Percentiles rank a stretch among this genome's conserved stretches.
These are phyloP conservation scores for Mortierella sp. DNA, from an alignment of 371 early-diverging fungal species.

Conservation along the genomic window DNA sequence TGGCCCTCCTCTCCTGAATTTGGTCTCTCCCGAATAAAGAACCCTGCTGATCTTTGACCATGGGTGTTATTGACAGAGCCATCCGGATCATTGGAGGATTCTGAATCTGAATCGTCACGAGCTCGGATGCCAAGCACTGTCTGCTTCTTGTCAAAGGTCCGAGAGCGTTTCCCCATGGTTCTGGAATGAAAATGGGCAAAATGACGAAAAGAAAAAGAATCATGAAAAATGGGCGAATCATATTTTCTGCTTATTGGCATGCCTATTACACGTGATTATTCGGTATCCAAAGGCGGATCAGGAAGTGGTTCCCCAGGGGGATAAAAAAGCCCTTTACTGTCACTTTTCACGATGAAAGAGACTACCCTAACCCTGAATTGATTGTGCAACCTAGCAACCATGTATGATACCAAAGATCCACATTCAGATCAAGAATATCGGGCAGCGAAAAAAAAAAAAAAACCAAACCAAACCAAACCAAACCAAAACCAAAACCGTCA, in stretches of 20 bases:
- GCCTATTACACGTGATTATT: too few relatives aligned
- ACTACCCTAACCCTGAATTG: too few relatives aligned
- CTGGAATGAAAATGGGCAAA: slow-evolving; percentile 26
- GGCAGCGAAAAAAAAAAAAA: neutral
- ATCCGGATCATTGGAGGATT: neutral
- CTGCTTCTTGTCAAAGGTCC: slow-evolving; percentile 7
- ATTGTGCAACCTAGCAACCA: too few relatives aligned
- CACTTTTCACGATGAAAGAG: neutral
- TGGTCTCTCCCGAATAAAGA: neutral
- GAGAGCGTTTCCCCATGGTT: slow-evolving; percentile 22
- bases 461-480: slow-evolving; percentile 16
- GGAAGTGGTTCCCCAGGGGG: slow-evolving; percentile 23
- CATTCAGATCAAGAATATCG: too few relatives aligned
- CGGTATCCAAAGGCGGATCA: slow-evolving; percentile 6
- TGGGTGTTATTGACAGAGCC: neutral
- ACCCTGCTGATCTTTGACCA: neutral
- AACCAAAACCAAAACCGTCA: neutral
- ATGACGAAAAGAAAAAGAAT: slow-evolving; percentile 20
- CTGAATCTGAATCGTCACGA: slow-evolving; percentile 18
- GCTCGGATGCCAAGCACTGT: slow-evolving; percentile 8
- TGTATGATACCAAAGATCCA: too few relatives aligned
- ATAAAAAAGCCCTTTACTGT: slow-evolving; percentile 15
- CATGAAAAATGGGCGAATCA: slow-evolving; percentile 19
- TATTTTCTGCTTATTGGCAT: too few relatives aligned
- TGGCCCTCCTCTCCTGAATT: neutral